phyloP scores from a whole-genome alignment of 768 basidiomycete genomes.

The Pleurotus sapidus region DNA sequence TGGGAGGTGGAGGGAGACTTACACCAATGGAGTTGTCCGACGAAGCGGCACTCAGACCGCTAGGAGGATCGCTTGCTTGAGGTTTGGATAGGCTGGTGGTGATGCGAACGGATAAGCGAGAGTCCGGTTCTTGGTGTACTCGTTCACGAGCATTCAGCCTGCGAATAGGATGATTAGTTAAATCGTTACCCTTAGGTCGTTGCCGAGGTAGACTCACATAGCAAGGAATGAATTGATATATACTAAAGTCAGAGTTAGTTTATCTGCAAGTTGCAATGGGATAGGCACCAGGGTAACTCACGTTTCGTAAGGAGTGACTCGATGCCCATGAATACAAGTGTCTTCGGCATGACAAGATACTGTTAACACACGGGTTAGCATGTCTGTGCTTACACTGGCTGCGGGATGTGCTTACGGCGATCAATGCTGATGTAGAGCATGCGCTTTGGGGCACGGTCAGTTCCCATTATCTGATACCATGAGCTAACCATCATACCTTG shows the following conservation, averaged over 20 bases:
- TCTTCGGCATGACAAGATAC: constrained; percentile 15
- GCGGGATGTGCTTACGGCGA: neutral
- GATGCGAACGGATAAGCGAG: neutral
- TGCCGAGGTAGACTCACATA: constrained; percentile 14
- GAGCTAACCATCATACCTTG: constrained; percentile 6
- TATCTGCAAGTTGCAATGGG: neutral
- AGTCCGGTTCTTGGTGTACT: neutral
- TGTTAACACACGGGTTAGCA: neutral
- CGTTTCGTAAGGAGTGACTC: constrained; percentile 19
- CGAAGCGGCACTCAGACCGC: neutral
- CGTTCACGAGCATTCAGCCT: constrained; percentile 5
- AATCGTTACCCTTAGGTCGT: neutral
- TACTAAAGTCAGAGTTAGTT: constrained; percentile 13
- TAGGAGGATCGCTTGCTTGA: neutral
- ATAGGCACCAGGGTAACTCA: neutral
- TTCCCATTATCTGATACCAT: neutral
- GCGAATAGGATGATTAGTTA: no score
- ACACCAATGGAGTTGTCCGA: neutral
- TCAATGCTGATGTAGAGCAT: constrained; percentile 11
- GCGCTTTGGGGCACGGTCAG: constrained; percentile 2
- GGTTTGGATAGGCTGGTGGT: neutral
- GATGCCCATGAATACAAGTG: constrained; percentile 15
- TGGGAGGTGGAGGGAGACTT: neutral
- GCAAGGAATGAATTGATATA: constrained; percentile 29
- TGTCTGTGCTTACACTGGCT: neutral